A percentile compares a stretch with the other conserved stretches of the same genome.
Conservation (phyloP, 2,329 filamentous ascomycete species). For the Fusarium foetens region DNA sequence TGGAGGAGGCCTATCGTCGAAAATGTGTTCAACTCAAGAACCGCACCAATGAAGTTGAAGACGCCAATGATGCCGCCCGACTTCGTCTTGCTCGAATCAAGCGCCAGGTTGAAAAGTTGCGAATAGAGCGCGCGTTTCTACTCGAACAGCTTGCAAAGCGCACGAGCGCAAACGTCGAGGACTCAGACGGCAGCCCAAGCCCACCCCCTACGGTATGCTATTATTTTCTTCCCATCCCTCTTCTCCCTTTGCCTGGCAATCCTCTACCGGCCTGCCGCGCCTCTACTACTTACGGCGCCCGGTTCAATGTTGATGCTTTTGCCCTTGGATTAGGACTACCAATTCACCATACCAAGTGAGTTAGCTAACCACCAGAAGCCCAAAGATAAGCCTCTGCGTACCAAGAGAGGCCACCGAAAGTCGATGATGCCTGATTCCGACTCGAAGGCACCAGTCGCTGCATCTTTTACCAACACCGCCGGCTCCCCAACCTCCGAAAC, state of each 20-base stretch:
- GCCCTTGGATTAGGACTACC: constrained; percentile 49
- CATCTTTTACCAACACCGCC: constrained; percentile 60
- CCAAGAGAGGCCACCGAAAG: constrained; percentile 77
- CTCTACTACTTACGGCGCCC: constrained; percentile 32
- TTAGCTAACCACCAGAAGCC: constrained; percentile 64
- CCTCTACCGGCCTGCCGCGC: constrained; percentile 27
- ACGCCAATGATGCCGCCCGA: constrained; percentile 86
- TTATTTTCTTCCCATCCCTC: constrained; percentile 4
- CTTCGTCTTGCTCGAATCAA: constrained; percentile 82
- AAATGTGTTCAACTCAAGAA: constrained; percentile 97
- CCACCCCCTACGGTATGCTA: constrained; percentile 78
- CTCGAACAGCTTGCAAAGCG: constrained; percentile 78
- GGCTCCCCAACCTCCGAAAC: constrained; percentile 61
- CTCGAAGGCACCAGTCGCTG: constrained; percentile 52
- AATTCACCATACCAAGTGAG: constrained; percentile 47
- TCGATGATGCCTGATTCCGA: constrained; percentile 60
- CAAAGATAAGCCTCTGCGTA: constrained; percentile 80
- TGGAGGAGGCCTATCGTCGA: constrained; percentile 93
- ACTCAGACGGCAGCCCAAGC: constrained; percentile 81
- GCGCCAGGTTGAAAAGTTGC: constrained; percentile 89
- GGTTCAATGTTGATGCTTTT: constrained; percentile 50
- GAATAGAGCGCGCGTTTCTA: constrained; percentile 82
- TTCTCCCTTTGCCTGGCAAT: constrained; percentile 32
- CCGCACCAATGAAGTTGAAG: constrained; percentile 90
- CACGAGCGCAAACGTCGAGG: constrained; percentile 78